Percentiles rank a stretch among this genome's conserved stretches.
These are phyloP conservation scores for Pestalotiopsis fici DNA, from an alignment of 2,329 filamentous ascomycete species.

Conservation along the genomic window DNA sequence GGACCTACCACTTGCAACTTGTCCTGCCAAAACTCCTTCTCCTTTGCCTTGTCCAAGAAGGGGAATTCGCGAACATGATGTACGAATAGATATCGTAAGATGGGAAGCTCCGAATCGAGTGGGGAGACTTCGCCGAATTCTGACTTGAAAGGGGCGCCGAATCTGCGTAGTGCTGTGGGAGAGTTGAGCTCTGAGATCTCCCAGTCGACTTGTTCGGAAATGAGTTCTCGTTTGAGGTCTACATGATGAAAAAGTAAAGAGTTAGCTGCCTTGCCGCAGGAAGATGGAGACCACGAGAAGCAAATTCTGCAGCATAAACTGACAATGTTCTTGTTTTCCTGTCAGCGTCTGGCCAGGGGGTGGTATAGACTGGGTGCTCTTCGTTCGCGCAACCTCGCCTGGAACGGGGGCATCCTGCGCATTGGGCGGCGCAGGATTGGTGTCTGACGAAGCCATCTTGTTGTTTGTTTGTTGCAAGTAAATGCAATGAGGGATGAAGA, in stretches of 20 bases:
- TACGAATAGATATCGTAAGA: constrained; percentile 95
- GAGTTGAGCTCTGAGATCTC: constrained; percentile 94
- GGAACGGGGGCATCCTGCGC: neutral
- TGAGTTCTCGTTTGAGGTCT: constrained; percentile 96
- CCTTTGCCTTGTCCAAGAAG: constrained; percentile 91
- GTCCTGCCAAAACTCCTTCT: constrained; percentile 99
- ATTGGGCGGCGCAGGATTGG: neutral
- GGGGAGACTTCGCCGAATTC: constrained; percentile 91
- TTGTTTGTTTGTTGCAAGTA: neutral
- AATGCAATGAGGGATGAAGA: neutral
- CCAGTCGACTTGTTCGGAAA: constrained; percentile 83
- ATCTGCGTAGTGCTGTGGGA: constrained; percentile 89
- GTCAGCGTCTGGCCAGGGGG: constrained; percentile 63
- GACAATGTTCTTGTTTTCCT: constrained; percentile 98
- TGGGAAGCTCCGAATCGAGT: constrained; percentile 88
- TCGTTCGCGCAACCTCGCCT: constrained; percentile 1
- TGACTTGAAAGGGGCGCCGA: constrained; percentile 93
- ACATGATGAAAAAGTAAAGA: constrained; percentile 3
- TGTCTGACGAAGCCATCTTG: neutral
- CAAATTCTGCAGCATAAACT: constrained; percentile 26
- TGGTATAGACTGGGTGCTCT: constrained; percentile 17
- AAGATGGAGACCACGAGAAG: constrained; percentile 9
- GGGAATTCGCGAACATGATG: constrained; percentile 98
- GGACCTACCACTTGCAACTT: constrained; percentile 87
- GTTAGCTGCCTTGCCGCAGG: neutral